Evolutionary conservation across 768 basidiomycete genomes (phyloP), one percentile per base, ranked within the genome.

Genomic region (Podaxis pistillaris): DNA sequence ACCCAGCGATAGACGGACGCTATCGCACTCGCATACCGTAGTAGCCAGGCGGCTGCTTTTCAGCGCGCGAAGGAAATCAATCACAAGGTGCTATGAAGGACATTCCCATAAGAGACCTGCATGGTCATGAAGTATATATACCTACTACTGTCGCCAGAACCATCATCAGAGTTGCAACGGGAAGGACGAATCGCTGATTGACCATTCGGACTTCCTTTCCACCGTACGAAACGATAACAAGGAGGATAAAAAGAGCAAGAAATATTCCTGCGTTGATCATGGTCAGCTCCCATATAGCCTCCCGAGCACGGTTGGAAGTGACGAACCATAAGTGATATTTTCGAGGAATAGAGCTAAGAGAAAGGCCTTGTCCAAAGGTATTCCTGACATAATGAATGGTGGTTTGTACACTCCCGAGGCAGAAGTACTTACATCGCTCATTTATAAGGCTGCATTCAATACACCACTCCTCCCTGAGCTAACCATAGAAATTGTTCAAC

Each of bases 311-410:
- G 24, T 22, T 12, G 15, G 4, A 12, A 17, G 37, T 5, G 47
- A 51, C 58, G n/a, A 8, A 59, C 49, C 58, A 40, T 59, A 59
- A 26, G 38, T 51, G 49, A 59, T 51, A 51, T 24, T 51, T 17
- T 59, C 58, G 36, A 59, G 58, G n/a, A 59, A 59, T 4, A 59
- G 37, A 9, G 58, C 58, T 7, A 59, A 44, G n/a, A 59, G 33
- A 19, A 51, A 30, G 13, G 58, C 58, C 36, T 59, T 50, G 26
- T 59, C 58, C 33, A 59, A 37, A 22, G 58, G 58, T 30, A 59
- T 59, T 7, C 22, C 19, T 11, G 19, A 9, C 58, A 59, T 59
- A 12, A 51, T 1, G 5, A 28, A 28, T 28, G 0, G 28, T 28
- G 7, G 28, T 28, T 28, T 28, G 28, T 28, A 28, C 28, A 7